Evolutionary conservation across 2,329 filamentous ascomycete species (phyloP).

Genomic region (Xylaria sp.): DNA sequence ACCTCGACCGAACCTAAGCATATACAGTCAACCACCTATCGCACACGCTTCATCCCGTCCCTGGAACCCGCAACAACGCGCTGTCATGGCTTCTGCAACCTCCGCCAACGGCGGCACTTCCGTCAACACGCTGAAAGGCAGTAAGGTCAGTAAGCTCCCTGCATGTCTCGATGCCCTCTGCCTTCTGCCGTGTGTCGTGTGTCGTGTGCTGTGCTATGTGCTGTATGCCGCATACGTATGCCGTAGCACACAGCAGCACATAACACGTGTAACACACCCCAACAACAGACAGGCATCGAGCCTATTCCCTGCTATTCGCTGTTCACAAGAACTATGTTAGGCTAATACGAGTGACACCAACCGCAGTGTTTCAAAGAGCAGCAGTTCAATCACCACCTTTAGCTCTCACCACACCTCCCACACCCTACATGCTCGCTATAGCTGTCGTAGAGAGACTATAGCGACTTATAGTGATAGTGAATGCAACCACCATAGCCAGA

Average conservation of each 20-base stretch:
- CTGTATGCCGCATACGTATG: not conserved
- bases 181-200: not conserved
- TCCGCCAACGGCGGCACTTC: conserved; percentile 61
- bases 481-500: conserved; percentile 1
- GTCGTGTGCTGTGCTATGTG: not conserved
- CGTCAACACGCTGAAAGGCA: conserved; percentile 61
- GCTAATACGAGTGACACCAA: conserved; percentile 48
- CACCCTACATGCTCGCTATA: not conserved
- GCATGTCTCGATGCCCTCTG: conserved; percentile 14
- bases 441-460: not conserved
- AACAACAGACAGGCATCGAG: not conserved
- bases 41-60: conserved; percentile 21
- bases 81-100: conserved; percentile 54
- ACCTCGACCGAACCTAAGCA: conserved; percentile 25
- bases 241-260: not conserved
- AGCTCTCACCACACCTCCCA: not conserved
- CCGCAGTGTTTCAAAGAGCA: conserved; percentile 50
- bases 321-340: conserved; percentile 25
- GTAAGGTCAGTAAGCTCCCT: conserved; percentile 56
- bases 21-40: conserved; percentile 13
- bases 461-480: conserved; percentile 5
- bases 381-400: not conserved
- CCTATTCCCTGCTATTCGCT: conserved; percentile 12
- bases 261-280: conserved; percentile 5
- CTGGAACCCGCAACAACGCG: conserved; percentile 35